A percentile compares a stretch with the other conserved stretches of the same genome.
These are phyloP conservation scores for Akanthomyces lecanii DNA, from an alignment of 2,329 filamentous ascomycete genomes.

Conservation along the genomic window DNA sequence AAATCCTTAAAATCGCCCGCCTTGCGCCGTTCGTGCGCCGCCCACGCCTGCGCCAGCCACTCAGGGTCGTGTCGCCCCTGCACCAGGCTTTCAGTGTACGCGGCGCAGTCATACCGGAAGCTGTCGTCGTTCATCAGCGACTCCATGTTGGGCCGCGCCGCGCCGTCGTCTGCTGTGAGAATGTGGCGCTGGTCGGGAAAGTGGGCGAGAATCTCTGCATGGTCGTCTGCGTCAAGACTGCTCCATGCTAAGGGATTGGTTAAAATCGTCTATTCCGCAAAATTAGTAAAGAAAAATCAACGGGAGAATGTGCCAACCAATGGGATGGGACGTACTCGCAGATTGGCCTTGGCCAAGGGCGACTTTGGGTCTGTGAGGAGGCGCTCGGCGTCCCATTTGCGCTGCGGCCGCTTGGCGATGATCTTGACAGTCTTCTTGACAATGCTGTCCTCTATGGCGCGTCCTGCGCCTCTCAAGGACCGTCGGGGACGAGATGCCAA, in stretches of 20 bases:
- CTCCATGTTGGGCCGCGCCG: slow-evolving; percentile 38
- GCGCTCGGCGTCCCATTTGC: slow-evolving; percentile 33
- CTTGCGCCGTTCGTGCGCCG: slow-evolving; percentile 45
- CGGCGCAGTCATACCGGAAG: slow-evolving; percentile 44
- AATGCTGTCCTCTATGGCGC: slow-evolving; percentile 18
- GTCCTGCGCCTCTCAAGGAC: neutral
- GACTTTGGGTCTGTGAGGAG: slow-evolving; percentile 36
- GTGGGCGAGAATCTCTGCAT: slow-evolving; percentile 33
- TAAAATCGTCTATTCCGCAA: slow-evolving; percentile 31
- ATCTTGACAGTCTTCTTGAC: slow-evolving; percentile 27
- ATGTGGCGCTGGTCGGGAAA: slow-evolving; percentile 38
- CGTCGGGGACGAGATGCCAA: slow-evolving; percentile 1
- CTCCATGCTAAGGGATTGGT: slow-evolving; percentile 38
- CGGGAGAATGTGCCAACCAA: too few relatives aligned
- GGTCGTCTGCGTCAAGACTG: slow-evolving; percentile 31
- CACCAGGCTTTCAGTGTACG: slow-evolving; percentile 42
- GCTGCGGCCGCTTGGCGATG: slow-evolving; percentile 16
- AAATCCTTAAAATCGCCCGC: slow-evolving; percentile 48
- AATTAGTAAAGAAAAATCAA: neutral
- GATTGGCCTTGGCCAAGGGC: slow-evolving; percentile 35
- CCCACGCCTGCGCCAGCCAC: slow-evolving; percentile 51
- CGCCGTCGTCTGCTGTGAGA: slow-evolving; percentile 24
- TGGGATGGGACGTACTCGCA: slow-evolving; percentile 29
- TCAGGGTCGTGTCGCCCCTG: slow-evolving; percentile 47
- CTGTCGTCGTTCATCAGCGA: slow-evolving; percentile 44